Percentiles rank a stretch among this genome's conserved stretches.
phyloP scores from a whole-genome alignment of 1,139 yeast genomes.

The Pneumocystis jirovecii region DNA sequence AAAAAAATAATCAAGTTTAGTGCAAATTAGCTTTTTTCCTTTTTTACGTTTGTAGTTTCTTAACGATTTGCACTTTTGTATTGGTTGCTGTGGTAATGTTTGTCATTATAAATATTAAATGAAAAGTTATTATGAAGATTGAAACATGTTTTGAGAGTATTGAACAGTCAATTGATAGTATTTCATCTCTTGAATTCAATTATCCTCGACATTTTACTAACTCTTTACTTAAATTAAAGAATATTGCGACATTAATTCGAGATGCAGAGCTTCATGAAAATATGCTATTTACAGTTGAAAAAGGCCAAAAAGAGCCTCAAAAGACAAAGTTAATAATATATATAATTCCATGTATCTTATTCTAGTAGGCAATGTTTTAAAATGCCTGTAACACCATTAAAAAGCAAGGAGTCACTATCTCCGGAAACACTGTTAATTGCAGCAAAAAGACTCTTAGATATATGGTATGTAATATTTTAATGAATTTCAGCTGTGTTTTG shows the following conservation, averaged over 20 bases:
- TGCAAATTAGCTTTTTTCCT: neutral
- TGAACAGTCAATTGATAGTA: conserved; percentile 12
- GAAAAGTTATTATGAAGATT: neutral
- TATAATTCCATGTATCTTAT: neutral
- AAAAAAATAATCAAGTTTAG: neutral
- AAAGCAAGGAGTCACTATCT: conserved; percentile 14
- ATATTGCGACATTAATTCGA: conserved; percentile 43
- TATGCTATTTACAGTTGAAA: conserved; percentile 32
- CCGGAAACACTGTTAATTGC: conserved; percentile 16
- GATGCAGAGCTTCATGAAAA: conserved; percentile 46
- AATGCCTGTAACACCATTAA: conserved; percentile 7
- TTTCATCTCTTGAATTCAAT: conserved; percentile 13
- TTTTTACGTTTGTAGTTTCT: neutral
- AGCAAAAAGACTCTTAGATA: conserved; percentile 9
- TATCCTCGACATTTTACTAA: conserved; percentile 52
- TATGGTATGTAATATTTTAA: conserved; percentile 2
- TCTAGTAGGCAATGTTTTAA: conserved; percentile 16
- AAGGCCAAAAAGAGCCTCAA: conserved; percentile 6
- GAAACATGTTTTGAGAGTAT: neutral
- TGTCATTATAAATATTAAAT: neutral
- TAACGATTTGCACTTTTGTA: neutral
- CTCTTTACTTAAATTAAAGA: conserved; percentile 41
- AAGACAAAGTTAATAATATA: neutral
- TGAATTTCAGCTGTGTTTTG: neutral
- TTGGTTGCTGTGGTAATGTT: neutral